Conservation (phyloP, 371 early-diverging fungal genomes). For the Mucor saturninus region DNA sequence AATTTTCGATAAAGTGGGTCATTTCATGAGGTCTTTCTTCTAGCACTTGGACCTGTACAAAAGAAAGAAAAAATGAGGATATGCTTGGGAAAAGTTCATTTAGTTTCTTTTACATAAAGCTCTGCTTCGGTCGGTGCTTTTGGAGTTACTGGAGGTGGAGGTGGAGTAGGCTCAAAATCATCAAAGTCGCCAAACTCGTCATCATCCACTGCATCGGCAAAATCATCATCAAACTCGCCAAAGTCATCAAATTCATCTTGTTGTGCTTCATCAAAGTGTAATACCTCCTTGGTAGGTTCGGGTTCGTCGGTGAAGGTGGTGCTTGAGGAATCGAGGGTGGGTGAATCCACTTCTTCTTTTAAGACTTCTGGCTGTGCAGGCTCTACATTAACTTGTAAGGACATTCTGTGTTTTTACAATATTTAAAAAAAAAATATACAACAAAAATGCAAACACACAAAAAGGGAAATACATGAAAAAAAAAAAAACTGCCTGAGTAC, state of each 20-base stretch:
- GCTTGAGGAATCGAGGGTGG: neutral
- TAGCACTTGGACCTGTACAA: constrained; percentile 22
- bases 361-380: neutral
- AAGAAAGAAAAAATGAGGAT: neutral
- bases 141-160: constrained; percentile 1
- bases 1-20: constrained; percentile 21
- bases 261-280: neutral
- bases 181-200: constrained; percentile 42
- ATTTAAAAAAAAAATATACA: neutral
- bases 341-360: neutral
- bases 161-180: constrained; percentile 40
- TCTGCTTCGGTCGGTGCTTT: constrained; percentile 36
- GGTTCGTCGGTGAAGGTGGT: neutral
- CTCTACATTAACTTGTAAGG: neutral
- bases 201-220: neutral
- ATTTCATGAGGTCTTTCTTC: constrained; percentile 21
- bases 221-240: neutral
- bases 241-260: neutral
- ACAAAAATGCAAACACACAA: neutral
- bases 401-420: neutral
- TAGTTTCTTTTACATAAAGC: constrained; percentile 36
- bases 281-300: neutral
- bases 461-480: too few species aligned
- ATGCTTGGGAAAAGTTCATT: neutral
- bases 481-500: neutral